A percentile compares a stretch with the other conserved stretches of the same genome.
Conservation (phyloP, 352 stramenopile genomes). For the Phytophthora citrophthora region DNA sequence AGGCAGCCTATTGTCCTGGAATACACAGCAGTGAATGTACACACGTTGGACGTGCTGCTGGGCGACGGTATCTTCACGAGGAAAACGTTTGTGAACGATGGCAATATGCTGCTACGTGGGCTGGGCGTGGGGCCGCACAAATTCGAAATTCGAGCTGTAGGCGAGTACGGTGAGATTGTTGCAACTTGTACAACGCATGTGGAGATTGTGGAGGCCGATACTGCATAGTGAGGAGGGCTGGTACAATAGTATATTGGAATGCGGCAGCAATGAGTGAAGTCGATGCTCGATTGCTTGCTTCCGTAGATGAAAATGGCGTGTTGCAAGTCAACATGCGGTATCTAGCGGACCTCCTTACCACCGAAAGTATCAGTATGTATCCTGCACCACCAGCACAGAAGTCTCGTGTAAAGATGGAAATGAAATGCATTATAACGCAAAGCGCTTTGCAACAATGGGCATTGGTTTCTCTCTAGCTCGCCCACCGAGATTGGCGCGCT, state of each 20-base stretch:
- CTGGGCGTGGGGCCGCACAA: constrained; percentile 40
- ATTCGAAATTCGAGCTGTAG: constrained; percentile 36
- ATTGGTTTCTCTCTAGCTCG: constrained; percentile 24
- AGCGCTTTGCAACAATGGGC: constrained; percentile 4
- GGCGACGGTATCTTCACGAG: constrained; percentile 33
- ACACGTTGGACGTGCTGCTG: constrained; percentile 35
- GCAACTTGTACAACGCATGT: constrained; percentile 21
- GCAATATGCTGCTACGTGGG: constrained; percentile 51
- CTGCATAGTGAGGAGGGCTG: background rate
- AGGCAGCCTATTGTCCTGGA: constrained; percentile 41
- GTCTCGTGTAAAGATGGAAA: constrained; percentile 2
- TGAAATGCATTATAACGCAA: constrained; percentile 31
- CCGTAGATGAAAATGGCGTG: background rate
- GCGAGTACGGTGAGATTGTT: constrained; percentile 4
- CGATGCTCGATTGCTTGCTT: background rate
- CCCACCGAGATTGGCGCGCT: background rate
- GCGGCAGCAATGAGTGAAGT: no score
- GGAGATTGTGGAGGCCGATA: constrained; percentile 7
- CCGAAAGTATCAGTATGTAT: constrained; percentile 10
- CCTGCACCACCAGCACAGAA: constrained; percentile 5
- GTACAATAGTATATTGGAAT: no score
- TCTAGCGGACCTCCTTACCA: background rate
- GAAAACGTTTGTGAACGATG: constrained; percentile 43
- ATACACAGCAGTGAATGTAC: constrained; percentile 48
- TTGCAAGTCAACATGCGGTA: constrained; percentile 8